Base-by-base conservation (phyloP, 23 red algal species). In the Gracilaria caudata region DNA sequence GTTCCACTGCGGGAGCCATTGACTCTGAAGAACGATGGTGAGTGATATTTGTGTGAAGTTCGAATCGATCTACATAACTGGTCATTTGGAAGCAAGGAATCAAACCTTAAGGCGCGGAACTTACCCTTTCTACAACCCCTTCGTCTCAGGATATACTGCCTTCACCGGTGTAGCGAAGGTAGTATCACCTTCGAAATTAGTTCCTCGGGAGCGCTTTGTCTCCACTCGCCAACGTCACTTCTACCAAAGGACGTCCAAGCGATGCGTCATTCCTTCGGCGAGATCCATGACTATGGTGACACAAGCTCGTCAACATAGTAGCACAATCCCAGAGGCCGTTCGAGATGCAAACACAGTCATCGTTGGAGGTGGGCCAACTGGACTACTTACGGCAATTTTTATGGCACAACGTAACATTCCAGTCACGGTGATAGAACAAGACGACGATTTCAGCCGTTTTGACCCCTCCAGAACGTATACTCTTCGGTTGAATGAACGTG, bases 341-440 rank as follows among this genome's bases (percentile, higher is more conserved):
- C 43, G 74, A 51, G n/a, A 79, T 35, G 44, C 83, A 44, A 87
- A 59, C 3, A 30, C 68, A 10, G 49, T 75, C 5, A 77, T 87
- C 3, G 68, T 87, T 2, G 83, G 83, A n/a, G 83, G 65, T 45
- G 83, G 83, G 10, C 83, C 83, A 9, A 51, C 43, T 35, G 83
- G 83, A 39, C 17, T 43, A 11, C 68, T 87, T 29, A 70, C 83
- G 16, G 83, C 83, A 41, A 53, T 53, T 11, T n/a, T 58, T 8
- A 38, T 87, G 36, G 29, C 72, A 24, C 32, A 59, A 23, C 83
- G 68, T 11, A 66, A 66, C 19, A 60, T 87, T 25, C 39, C 46
- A 36, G 38, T 49, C 68, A 87, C 68, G 8, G 21, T 87, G 12
- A 33, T 87, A 7, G 83, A 87, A 25, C 45, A 57, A 43, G 34